These are phyloP conservation scores for Diaporthe capsici DNA, from an alignment of 2,329 filamentous ascomycete genomes.

Conservation along the genomic window DNA sequence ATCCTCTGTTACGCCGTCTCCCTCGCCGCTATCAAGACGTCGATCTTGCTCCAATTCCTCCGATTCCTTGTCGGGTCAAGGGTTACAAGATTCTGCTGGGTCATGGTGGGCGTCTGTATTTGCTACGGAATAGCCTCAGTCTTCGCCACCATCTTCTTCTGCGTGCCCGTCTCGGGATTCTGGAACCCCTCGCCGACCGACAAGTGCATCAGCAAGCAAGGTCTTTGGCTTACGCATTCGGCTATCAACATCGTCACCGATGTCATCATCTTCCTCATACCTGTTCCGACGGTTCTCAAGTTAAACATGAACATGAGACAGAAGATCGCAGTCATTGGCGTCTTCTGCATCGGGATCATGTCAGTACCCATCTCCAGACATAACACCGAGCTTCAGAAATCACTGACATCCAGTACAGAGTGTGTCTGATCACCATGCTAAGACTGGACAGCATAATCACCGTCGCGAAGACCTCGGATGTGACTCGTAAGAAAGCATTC, in stretches of 20 bases:
- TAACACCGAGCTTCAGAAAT: background rate
- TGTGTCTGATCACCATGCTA: background rate
- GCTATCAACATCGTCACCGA: slow-evolving; percentile 8
- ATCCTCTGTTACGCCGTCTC: slow-evolving; percentile 13
- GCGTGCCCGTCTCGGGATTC: background rate
- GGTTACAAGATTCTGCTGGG: background rate
- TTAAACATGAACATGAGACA: slow-evolving; percentile 22
- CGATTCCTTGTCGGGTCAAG: background rate
- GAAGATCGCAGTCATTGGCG: slow-evolving; percentile 10
- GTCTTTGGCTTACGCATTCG: background rate
- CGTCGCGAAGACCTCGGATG: background rate
- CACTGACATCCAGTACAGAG: background rate
- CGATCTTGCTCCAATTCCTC: slow-evolving; percentile 16
- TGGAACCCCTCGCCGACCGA: slow-evolving; percentile 2
- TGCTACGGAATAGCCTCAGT: background rate
- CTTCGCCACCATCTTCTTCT: slow-evolving; percentile 4
- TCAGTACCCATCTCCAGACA: background rate
- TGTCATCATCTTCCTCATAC: slow-evolving; percentile 12
- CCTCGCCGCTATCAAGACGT: background rate
- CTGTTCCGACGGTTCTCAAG: background rate
- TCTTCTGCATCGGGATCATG: slow-evolving; percentile 16
- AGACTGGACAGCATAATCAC: background rate
- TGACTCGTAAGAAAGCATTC: background rate
- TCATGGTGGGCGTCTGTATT: background rate
- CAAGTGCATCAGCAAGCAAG: slow-evolving; percentile 14